phyloP scores from a whole-genome alignment of 495 filamentous ascomycete genomes.

The Acidomyces sp. region DNA sequence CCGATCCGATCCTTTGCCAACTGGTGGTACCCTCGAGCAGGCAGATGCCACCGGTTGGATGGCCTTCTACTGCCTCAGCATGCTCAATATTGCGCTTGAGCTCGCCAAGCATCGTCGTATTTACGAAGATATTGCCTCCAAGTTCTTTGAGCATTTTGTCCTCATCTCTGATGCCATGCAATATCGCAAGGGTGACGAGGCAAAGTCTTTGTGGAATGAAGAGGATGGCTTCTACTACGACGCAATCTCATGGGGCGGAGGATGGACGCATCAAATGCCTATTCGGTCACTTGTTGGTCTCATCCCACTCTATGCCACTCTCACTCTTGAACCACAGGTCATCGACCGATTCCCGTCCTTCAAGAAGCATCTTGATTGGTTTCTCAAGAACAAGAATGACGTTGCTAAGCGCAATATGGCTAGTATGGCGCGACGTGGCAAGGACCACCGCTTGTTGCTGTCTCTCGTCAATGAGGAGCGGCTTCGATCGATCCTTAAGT shows the following conservation, averaged over 20 bases:
- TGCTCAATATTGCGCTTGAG: conserved; percentile 93
- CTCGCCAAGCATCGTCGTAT: conserved; percentile 89
- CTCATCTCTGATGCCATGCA: conserved; percentile 98
- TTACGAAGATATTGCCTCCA: conserved; percentile 95
- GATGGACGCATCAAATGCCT: conserved; percentile 82
- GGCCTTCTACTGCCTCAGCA: conserved; percentile 88
- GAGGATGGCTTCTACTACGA: conserved; percentile 96
- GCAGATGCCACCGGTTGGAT: conserved; percentile 98
- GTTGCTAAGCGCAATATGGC: conserved; percentile 85
- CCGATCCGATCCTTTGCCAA: conserved; percentile 89
- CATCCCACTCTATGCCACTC: conserved; percentile 81
- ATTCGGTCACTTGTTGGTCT: conserved; percentile 83
- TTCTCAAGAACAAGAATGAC: conserved; percentile 71
- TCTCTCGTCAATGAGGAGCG: conserved; percentile 83
- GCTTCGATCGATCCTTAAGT: conserved; percentile 66
- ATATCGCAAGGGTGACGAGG: conserved; percentile 62
- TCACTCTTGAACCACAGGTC: conserved; percentile 84
- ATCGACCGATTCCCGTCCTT: conserved; percentile 88
- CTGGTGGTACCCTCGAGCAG: conserved; percentile 84
- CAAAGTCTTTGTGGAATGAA: conserved; percentile 86
- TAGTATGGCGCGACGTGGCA: conserved; percentile 75
- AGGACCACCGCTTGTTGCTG: conserved; percentile 72
- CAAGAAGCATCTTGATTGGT: conserved; percentile 86
- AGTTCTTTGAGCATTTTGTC: conserved; percentile 98
- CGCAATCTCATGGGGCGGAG: conserved; percentile 88